phyloP scores from a whole-genome alignment of 768 basidiomycete genomes.

The Amanita exitialis region DNA sequence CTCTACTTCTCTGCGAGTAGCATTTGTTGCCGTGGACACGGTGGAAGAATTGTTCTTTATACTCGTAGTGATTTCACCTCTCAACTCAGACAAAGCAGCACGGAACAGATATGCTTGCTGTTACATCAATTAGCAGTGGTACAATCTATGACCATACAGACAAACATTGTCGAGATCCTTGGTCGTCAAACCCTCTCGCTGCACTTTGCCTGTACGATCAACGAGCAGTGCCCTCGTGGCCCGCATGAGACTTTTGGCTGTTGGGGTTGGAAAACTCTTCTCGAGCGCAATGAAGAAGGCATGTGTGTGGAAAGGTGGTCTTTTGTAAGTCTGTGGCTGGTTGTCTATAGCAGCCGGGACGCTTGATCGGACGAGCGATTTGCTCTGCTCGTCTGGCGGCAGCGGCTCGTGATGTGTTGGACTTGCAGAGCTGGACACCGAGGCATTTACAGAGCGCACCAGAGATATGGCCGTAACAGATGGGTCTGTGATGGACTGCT shows the following conservation, averaged over 20 bases:
- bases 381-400: neutral
- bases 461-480: neutral
- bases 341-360: constrained; percentile 1
- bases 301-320: constrained; percentile 80
- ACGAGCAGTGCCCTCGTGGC: constrained; percentile 74
- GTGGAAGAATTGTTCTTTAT: constrained; percentile 78
- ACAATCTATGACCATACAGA: constrained; percentile 7
- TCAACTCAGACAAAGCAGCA: constrained; percentile 84
- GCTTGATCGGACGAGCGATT: neutral
- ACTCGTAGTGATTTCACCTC: constrained; percentile 74
- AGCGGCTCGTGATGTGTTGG: constrained; percentile 4
- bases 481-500: constrained; percentile 2
- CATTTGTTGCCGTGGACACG: constrained; percentile 67
- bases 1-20: constrained; percentile 82
- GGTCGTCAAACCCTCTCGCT: constrained; percentile 56
- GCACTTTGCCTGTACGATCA: constrained; percentile 62
- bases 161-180: constrained; percentile 81
- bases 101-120: constrained; percentile 95
- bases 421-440: constrained; percentile 8
- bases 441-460: constrained; percentile 3
- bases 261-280: constrained; percentile 61
- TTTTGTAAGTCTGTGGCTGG: constrained; percentile 32
- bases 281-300: constrained; percentile 64
- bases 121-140: constrained; percentile 1
- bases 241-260: constrained; percentile 74